Conservation (phyloP, 2,329 filamentous ascomycete species). For the Alternaria sp. region DNA sequence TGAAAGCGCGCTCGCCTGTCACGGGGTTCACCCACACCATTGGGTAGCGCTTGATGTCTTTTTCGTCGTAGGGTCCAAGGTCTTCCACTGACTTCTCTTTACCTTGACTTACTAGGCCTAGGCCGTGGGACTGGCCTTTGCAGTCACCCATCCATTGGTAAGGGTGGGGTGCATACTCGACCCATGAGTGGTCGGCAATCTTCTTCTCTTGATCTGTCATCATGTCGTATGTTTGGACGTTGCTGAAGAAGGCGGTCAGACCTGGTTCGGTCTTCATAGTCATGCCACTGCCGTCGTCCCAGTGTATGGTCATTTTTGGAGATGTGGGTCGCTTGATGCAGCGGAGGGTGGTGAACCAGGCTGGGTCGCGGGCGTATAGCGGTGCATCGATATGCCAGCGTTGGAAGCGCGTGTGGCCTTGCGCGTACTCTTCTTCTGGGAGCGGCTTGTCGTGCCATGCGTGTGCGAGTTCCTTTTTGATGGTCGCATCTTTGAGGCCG, state of each 20-base stretch:
- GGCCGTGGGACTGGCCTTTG: slow-evolving; percentile 50
- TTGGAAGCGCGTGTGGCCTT: slow-evolving; percentile 55
- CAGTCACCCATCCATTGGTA: slow-evolving; percentile 49
- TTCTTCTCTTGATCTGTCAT: slow-evolving; percentile 51
- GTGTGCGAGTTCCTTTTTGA: slow-evolving; percentile 39
- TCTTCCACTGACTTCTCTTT: slow-evolving; percentile 50
- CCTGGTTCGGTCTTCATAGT: slow-evolving; percentile 54
- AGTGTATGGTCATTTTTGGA: slow-evolving; percentile 48
- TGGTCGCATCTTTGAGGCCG: slow-evolving; percentile 49
- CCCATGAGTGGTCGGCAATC: slow-evolving; percentile 54
- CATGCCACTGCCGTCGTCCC: slow-evolving; percentile 53
- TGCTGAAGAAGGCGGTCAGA: slow-evolving; percentile 54
- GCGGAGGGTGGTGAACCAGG: slow-evolving; percentile 53
- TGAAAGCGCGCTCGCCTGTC: slow-evolving; percentile 43
- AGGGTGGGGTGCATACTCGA: slow-evolving; percentile 55
- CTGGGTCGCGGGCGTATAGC: slow-evolving; percentile 51
- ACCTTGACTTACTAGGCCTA: slow-evolving; percentile 50
- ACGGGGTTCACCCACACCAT: slow-evolving; percentile 57
- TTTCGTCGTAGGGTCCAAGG: slow-evolving; percentile 45
- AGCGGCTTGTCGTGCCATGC: slow-evolving; percentile 49
- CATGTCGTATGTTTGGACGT: slow-evolving; percentile 51
- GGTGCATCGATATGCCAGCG: slow-evolving; percentile 59
- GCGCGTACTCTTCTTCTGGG: slow-evolving; percentile 55
- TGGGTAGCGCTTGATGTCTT: slow-evolving; percentile 51
- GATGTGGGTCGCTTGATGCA: slow-evolving; percentile 48